A percentile compares a stretch with the other conserved stretches of the same genome.
phyloP scores from a whole-genome alignment of 768 basidiomycete genomes.

The Podaxis carcinomalis region DNA sequence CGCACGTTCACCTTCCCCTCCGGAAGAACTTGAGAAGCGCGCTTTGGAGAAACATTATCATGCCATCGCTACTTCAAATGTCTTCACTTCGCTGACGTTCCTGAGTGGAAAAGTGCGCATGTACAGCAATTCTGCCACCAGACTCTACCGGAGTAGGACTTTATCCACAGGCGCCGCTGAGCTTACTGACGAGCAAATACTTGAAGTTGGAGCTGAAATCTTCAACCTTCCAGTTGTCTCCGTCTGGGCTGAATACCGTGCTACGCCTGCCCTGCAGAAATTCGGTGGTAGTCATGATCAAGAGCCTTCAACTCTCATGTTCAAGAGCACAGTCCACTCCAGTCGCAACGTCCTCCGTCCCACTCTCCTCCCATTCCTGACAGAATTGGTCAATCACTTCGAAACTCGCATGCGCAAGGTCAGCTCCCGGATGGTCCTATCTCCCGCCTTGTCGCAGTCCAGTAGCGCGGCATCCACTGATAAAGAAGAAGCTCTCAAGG shows the following conservation, averaged over 20 bases:
- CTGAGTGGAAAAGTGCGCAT: slow-evolving; percentile 81
- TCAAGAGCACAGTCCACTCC: slow-evolving; percentile 86
- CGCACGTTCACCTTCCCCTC: slow-evolving; percentile 37
- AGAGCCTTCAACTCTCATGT: slow-evolving; percentile 62
- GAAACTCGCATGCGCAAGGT: slow-evolving; percentile 65
- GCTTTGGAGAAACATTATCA: slow-evolving; percentile 27
- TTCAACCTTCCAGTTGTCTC: slow-evolving; percentile 75
- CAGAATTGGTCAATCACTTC: slow-evolving; percentile 65
- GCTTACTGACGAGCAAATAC: slow-evolving; percentile 49
- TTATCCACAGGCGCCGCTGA: slow-evolving; percentile 33
- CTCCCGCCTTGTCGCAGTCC: slow-evolving; percentile 12
- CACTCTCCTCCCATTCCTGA: slow-evolving; percentile 79
- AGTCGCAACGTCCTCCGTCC: slow-evolving; percentile 85
- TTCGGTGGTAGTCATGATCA: slow-evolving; percentile 23
- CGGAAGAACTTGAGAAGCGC: slow-evolving; percentile 16
- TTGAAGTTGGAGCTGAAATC: slow-evolving; percentile 51
- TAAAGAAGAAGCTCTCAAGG: slow-evolving; percentile 15
- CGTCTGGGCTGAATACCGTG: slow-evolving; percentile 80
- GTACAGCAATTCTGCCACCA: slow-evolving; percentile 45
- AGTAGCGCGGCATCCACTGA: slow-evolving; percentile 16
- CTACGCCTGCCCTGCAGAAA: slow-evolving; percentile 43
- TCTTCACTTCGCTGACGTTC: slow-evolving; percentile 70
- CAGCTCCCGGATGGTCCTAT: slow-evolving; percentile 25
- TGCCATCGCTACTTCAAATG: slow-evolving; percentile 49
- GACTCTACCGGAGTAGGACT: slow-evolving; percentile 34